Percentiles rank a stretch among this genome's conserved stretches.
These are phyloP conservation scores for Termitomyces sp. DNA, from an alignment of 768 basidiomycete genomes.

Conservation along the genomic window DNA sequence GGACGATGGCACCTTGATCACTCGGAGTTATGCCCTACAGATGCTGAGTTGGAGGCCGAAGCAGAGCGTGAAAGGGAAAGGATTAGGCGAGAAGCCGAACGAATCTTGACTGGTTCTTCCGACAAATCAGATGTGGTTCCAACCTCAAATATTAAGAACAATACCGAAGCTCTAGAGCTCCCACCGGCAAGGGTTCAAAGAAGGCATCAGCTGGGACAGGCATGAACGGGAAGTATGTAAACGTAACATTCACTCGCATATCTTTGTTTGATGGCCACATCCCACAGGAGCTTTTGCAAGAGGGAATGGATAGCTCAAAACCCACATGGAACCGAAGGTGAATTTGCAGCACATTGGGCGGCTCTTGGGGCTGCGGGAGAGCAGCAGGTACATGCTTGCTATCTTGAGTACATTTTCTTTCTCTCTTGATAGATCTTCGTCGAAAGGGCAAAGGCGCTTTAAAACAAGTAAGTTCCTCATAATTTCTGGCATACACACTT, in stretches of 20 bases:
- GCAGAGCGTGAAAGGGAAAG: slow-evolving; percentile 74
- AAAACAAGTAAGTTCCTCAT: neutral
- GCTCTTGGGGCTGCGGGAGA: neutral
- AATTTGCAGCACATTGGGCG: neutral
- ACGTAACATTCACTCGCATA: neutral
- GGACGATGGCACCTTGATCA: slow-evolving; percentile 43
- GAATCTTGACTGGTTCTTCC: slow-evolving; percentile 47
- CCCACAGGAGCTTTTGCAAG: neutral
- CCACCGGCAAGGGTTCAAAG: neutral
- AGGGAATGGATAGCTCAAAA: neutral
- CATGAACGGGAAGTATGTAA: neutral
- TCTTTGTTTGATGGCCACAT: neutral
- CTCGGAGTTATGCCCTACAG: slow-evolving; percentile 47
- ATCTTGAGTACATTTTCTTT: neutral
- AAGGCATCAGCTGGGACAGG: neutral
- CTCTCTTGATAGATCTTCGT: neutral
- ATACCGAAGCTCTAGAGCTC: neutral
- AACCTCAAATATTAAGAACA: too few relatives aligned
- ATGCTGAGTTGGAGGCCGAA: slow-evolving; percentile 81
- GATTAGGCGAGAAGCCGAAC: slow-evolving; percentile 75
- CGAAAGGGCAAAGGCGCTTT: too few relatives aligned
- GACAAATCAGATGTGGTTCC: too few relatives aligned
- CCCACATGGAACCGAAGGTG: neutral
- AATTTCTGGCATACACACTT: neutral
- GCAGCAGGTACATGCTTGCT: neutral